Evolutionary conservation across 228 moss, liverwort and hornwort species (phyloP).

Genomic region (Sphagnum fallax): DNA sequence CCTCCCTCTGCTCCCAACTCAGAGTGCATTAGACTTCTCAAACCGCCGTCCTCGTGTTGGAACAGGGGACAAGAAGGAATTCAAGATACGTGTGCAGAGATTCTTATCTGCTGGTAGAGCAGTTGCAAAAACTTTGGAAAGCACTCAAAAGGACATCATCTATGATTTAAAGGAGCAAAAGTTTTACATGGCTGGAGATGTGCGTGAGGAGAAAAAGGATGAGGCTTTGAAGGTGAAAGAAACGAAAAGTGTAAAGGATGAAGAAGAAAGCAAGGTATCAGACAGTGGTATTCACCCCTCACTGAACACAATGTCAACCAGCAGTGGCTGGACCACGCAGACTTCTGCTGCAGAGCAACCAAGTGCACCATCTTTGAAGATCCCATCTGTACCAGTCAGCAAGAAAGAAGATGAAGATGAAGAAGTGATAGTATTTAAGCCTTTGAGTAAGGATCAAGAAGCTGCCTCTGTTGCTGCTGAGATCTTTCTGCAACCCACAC

Average conservation of each 20-base stretch:
- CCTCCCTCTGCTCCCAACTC: slow-evolving; percentile 83
- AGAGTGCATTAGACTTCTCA: slow-evolving; percentile 69
- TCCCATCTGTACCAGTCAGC: not conserved
- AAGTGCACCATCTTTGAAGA: slow-evolving; percentile 2
- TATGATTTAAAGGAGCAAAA: slow-evolving; percentile 60
- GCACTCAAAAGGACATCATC: slow-evolving; percentile 67
- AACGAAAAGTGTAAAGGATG: slow-evolving; percentile 16
- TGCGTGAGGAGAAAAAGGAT: slow-evolving; percentile 29
- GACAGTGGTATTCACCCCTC: slow-evolving; percentile 4
- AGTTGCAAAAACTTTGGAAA: slow-evolving; percentile 75
- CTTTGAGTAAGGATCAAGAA: slow-evolving; percentile 52
- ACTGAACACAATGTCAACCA: slow-evolving; percentile 11
- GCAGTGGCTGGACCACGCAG: slow-evolving; percentile 9
- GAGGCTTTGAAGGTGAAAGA: slow-evolving; percentile 21
- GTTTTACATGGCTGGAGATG: slow-evolving; percentile 68
- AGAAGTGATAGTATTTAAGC: slow-evolving; percentile 98
- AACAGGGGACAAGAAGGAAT: slow-evolving; percentile 59
- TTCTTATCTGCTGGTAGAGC: slow-evolving; percentile 92
- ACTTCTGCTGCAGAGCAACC: slow-evolving; percentile 7
- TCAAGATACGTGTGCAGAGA: slow-evolving; percentile 69
- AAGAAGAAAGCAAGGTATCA: slow-evolving; percentile 14
- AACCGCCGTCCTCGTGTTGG: slow-evolving; percentile 54
- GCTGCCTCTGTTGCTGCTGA: slow-evolving; percentile 26
- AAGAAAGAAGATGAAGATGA: slow-evolving; percentile 81
- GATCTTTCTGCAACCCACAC: slow-evolving; percentile 31